Conservation (phyloP, 2,329 filamentous ascomycete genomes). For the Ampelomyces quisqualis region DNA sequence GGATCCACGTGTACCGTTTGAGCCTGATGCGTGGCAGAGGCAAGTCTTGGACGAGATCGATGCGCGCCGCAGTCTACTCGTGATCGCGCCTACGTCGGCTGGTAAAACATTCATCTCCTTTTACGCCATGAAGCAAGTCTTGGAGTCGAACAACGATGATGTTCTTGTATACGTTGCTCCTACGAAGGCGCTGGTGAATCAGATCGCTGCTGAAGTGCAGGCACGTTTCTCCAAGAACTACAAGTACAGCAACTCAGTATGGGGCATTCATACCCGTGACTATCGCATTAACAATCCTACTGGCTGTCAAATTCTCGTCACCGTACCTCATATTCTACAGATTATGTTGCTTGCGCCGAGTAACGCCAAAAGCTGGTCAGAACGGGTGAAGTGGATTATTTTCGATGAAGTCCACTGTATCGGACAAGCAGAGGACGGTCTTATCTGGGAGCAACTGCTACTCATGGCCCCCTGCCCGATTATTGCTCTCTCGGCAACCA, state of each 20-base stretch:
- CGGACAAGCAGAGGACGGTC: constrained; percentile 71
- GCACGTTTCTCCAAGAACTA: constrained; percentile 70
- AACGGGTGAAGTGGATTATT: constrained; percentile 70
- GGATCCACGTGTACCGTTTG: constrained; percentile 69
- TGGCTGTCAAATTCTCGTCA: constrained; percentile 74
- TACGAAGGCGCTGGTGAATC: constrained; percentile 79
- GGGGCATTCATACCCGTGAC: constrained; percentile 77
- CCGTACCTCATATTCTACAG: constrained; percentile 75
- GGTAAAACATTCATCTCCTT: constrained; percentile 85
- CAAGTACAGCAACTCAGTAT: constrained; percentile 64
- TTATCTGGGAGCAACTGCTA: constrained; percentile 77
- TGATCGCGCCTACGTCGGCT: constrained; percentile 74
- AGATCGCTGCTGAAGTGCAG: constrained; percentile 77
- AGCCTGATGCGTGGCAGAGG: constrained; percentile 75
- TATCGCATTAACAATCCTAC: constrained; percentile 72
- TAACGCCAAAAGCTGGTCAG: constrained; percentile 70
- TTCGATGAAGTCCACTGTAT: constrained; percentile 84
- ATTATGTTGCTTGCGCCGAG: constrained; percentile 67
- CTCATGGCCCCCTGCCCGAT: constrained; percentile 74
- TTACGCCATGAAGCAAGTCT: constrained; percentile 77
- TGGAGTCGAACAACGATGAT: constrained; percentile 67
- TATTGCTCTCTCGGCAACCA: constrained; percentile 76
- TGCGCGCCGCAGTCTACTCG: constrained; percentile 67
- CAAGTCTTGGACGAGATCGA: constrained; percentile 73
- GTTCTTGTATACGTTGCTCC: constrained; percentile 78